Evolutionary conservation across 2,329 filamentous ascomycete genomes (phyloP).

Genomic region (Microdochium paspali): DNA sequence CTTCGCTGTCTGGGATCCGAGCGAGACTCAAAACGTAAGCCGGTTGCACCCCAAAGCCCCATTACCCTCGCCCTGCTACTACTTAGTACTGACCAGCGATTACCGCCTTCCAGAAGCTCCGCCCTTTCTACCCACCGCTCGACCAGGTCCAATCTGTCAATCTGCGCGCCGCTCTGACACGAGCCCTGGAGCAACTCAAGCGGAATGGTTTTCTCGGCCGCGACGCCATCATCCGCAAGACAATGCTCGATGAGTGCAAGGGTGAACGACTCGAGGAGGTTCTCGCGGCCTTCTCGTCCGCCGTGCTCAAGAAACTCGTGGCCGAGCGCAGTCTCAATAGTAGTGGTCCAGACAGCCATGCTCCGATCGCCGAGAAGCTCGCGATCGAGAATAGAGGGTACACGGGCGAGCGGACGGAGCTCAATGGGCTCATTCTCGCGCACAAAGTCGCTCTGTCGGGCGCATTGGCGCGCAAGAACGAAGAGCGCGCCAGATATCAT

Average conservation of each 20-base stretch:
- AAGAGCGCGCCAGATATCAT: conserved; percentile 45
- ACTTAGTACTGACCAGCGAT: not conserved
- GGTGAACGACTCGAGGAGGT: conserved; percentile 86
- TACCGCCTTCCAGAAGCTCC: conserved; percentile 59
- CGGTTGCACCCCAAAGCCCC: conserved; percentile 3
- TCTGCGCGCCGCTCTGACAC: conserved; percentile 73
- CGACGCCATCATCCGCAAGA: conserved; percentile 77
- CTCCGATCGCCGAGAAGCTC: conserved; percentile 42
- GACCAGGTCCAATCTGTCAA: conserved; percentile 89
- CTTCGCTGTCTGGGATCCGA: conserved; percentile 73
- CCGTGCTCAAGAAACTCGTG: conserved; percentile 64
- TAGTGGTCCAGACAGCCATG: conserved; percentile 20
- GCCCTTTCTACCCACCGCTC: conserved; percentile 81
- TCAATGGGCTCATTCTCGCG: conserved; percentile 62
- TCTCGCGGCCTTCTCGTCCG: conserved; percentile 72
- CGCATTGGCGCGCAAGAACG: conserved; percentile 49
- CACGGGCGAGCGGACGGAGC: conserved; percentile 39
- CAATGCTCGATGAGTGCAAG: conserved; percentile 93
- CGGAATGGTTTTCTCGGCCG: conserved; percentile 76
- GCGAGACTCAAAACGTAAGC: conserved; percentile 64
- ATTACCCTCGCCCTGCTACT: not conserved
- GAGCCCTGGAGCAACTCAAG: conserved; percentile 75
- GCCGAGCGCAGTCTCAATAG: conserved; percentile 29
- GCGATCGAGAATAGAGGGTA: conserved; percentile 52
- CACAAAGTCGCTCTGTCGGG: conserved; percentile 59